phyloP scores from a whole-genome alignment of 345 rosid genomes.

The Citrus sp. region DNA sequence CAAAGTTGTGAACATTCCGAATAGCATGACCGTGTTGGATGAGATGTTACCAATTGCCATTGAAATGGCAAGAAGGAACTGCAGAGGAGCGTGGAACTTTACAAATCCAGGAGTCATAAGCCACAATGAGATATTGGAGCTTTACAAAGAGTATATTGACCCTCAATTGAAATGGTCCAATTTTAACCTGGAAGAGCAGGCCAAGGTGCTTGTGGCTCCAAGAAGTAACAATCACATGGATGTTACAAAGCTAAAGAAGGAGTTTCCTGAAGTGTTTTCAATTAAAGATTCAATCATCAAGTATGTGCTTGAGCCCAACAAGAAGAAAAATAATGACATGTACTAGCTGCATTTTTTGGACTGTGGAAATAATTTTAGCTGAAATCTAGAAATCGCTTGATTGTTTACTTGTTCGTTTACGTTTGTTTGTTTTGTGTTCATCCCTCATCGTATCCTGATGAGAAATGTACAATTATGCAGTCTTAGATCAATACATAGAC shows the following conservation, averaged over 20 bases:
- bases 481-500: no score
- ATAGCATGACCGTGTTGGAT: conserved; percentile 62
- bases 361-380: not conserved
- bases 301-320: conserved; percentile 50
- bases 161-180: conserved; percentile 46
- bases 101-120: conserved; percentile 61
- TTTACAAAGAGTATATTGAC: conserved; percentile 44
- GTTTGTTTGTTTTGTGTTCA: not conserved
- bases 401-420: not conserved
- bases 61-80: conserved; percentile 59
- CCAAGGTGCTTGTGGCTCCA: conserved; percentile 50
- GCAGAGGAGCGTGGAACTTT: conserved; percentile 59
- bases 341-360: not conserved
- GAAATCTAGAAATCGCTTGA: not conserved
- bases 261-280: conserved; percentile 50
- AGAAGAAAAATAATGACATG: conserved; percentile 8
- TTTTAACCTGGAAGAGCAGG: conserved; percentile 53
- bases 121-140: conserved; percentile 55
- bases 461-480: no score
- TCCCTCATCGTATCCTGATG: not conserved
- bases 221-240: conserved; percentile 64
- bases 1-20: conserved; percentile 59
- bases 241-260: conserved; percentile 44
- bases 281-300: conserved; percentile 52
- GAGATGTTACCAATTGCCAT: conserved; percentile 57